Conservation (phyloP, 2,329 filamentous ascomycete species). For the Talaromyces funiculosus region DNA sequence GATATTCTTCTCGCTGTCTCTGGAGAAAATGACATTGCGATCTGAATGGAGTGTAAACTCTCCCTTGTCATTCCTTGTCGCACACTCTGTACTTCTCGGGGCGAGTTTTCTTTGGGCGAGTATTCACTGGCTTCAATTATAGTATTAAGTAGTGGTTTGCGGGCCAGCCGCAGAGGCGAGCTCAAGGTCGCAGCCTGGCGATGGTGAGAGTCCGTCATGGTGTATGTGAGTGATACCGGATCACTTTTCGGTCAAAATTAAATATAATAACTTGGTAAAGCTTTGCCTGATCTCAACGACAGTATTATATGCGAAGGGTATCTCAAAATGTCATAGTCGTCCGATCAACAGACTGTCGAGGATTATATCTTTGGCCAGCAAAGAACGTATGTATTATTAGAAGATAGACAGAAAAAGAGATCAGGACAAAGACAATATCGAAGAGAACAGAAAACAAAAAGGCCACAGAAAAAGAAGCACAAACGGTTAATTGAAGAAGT, state of each 20-base stretch:
- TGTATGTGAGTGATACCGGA: slow-evolving; percentile 28
- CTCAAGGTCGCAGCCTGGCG: slow-evolving; percentile 48
- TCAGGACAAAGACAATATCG: slow-evolving; percentile 20
- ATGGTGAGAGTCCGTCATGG: slow-evolving; percentile 42
- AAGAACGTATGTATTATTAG: slow-evolving; percentile 14
- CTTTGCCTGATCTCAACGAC: slow-evolving; percentile 7
- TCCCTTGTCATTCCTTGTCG: slow-evolving; percentile 16
- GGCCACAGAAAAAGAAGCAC: slow-evolving; percentile 15
- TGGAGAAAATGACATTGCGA: slow-evolving; percentile 17
- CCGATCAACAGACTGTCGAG: slow-evolving; percentile 41
- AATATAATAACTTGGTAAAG: not conserved
- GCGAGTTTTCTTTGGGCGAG: slow-evolving; percentile 22
- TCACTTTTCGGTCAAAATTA: slow-evolving; percentile 20
- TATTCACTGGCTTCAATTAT: slow-evolving; percentile 50
- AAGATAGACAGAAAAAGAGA: slow-evolving; percentile 9
- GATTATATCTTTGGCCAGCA: slow-evolving; percentile 26
- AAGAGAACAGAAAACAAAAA: slow-evolving; percentile 21
- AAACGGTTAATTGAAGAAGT: slow-evolving; percentile 13
- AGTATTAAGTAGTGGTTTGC: slow-evolving; percentile 56
- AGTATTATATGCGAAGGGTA: slow-evolving; percentile 7
- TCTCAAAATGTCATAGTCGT: slow-evolving; percentile 15
- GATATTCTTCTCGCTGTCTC: slow-evolving; percentile 20
- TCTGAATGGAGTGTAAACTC: slow-evolving; percentile 14
- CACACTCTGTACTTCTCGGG: slow-evolving; percentile 23
- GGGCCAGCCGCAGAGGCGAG: slow-evolving; percentile 53